Conservation (phyloP, 2,329 filamentous ascomycete species). For the Cladosporium sp. region DNA sequence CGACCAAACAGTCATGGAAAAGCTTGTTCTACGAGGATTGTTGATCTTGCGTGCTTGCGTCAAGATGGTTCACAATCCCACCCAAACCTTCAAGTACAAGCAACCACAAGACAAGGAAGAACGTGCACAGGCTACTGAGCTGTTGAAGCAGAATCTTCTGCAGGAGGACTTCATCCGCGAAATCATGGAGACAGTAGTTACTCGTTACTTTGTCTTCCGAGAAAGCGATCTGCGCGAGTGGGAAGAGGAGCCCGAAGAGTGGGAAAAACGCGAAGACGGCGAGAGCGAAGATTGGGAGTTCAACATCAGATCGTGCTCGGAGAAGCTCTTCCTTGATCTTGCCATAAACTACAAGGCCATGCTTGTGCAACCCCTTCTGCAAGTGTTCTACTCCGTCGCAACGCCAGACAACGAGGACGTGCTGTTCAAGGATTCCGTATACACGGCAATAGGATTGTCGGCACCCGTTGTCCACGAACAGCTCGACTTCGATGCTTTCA, state of each 20-base stretch:
- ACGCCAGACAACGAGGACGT: conserved; percentile 62
- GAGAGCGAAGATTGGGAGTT: conserved; percentile 85
- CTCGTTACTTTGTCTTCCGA: conserved; percentile 82
- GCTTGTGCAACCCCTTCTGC: conserved; percentile 70
- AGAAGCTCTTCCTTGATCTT: conserved; percentile 89
- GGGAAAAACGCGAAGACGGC: conserved; percentile 86
- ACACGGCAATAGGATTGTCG: conserved; percentile 84
- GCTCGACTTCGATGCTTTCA: conserved; percentile 78
- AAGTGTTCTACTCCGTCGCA: conserved; percentile 76
- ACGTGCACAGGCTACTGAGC: conserved; percentile 61
- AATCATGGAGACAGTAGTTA: conserved; percentile 79
- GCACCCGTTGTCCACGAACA: conserved; percentile 68
- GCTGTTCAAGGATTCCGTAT: conserved; percentile 86
- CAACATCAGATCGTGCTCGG: conserved; percentile 84
- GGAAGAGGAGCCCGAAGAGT: conserved; percentile 92
- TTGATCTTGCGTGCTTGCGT: conserved; percentile 77
- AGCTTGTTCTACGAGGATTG: conserved; percentile 75
- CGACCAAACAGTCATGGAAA: conserved; percentile 55
- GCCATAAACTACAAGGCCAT: conserved; percentile 82
- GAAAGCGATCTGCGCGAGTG: conserved; percentile 81
- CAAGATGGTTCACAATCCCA: conserved; percentile 76
- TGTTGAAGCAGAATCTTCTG: conserved; percentile 70
- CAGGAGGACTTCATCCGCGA: conserved; percentile 71
- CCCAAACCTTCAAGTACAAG: conserved; percentile 78
- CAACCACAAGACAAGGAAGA: conserved; percentile 70